Base-by-base conservation (phyloP, 2,329 filamentous ascomycete genomes). In the Epichloe uncinata region DNA sequence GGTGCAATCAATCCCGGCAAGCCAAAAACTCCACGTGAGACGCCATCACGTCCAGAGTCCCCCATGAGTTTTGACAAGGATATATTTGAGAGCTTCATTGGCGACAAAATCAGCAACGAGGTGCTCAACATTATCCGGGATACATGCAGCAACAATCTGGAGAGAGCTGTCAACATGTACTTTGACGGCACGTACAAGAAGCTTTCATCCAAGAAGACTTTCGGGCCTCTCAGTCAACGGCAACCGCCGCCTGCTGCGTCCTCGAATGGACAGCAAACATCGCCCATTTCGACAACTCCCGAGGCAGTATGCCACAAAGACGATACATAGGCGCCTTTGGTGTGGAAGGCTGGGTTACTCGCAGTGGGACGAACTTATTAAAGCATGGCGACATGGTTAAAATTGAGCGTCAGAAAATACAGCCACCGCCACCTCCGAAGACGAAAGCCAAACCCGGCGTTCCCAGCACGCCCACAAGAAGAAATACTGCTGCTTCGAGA, bases 271-370 rank as follows among this genome's bases (percentile, higher is more conserved):
- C 35, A 50, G 40, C 40, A 13, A 12, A 26, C 12, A 34, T 3
- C 33, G 9, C 22, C 26, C 44, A 34, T 8, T 33, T 22, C 43
- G 20, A 34, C 13, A 6, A 36, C 38, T 20, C 9, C 11, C 51
- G 54, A 36, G 56, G 54, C 22, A 58, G 53, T 4, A 67, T 70
- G 49, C 69, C 72, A 0, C 59, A 63, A 3, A 64, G 61, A 35
- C 69, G 93, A 60, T 98, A 97, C 59, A 78, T 97, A 53, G 93
- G 93, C 16, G 87, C 89, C 0, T 93, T 97, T 66, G 93, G 93
- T 8, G 89, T 87, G 4, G 87, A 85, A 49, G 93, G 84, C 4
- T 98, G 93, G 93, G 83, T 87, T 5, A 97, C 91, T 3, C 81
- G 83, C 58, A 96, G 88, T 63, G 91, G 91, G 0, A 70, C 69